A percentile compares a stretch with the other conserved stretches of the same genome.
Conservation (phyloP, 495 filamentous ascomycete genomes). For the Paragyromitra xinjiangensis region DNA sequence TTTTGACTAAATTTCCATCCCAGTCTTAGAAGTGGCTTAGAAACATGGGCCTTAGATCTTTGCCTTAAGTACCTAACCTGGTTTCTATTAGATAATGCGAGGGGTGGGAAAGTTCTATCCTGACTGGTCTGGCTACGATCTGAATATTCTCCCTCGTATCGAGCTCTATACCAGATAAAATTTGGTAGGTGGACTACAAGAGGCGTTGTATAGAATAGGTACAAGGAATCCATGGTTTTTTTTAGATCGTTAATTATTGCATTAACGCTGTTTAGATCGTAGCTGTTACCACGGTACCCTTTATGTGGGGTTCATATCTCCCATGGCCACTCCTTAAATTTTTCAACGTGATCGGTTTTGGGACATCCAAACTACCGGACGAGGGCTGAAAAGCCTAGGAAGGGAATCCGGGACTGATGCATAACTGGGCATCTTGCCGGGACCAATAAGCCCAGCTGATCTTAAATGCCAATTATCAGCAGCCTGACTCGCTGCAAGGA, state of each 20-base stretch:
- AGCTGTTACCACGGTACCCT: neutral
- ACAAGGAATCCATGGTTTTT: too few relatives aligned
- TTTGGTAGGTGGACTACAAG: neutral
- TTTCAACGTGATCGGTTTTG: neutral
- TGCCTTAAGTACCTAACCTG: neutral
- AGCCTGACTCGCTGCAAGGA: neutral
- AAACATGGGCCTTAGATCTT: neutral
- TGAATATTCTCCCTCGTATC: neutral
- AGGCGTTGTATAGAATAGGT: too few relatives aligned
- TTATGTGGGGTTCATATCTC: neutral
- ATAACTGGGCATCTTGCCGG: neutral
- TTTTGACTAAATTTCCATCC: neutral
- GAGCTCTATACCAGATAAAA: neutral
- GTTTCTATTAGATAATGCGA: neutral
- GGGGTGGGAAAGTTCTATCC: neutral
- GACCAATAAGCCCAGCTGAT: neutral
- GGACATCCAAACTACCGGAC: neutral
- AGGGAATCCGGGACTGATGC: neutral
- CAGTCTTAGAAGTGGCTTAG: neutral
- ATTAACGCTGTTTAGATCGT: neutral
- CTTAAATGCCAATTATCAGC: neutral
- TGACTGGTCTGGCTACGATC: neutral
- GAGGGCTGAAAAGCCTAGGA: neutral
- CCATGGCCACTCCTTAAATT: neutral
- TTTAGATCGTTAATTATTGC: too few relatives aligned